phyloP scores from a whole-genome alignment of 108 stramenopile genomes.

The Fragilaria radians region DNA sequence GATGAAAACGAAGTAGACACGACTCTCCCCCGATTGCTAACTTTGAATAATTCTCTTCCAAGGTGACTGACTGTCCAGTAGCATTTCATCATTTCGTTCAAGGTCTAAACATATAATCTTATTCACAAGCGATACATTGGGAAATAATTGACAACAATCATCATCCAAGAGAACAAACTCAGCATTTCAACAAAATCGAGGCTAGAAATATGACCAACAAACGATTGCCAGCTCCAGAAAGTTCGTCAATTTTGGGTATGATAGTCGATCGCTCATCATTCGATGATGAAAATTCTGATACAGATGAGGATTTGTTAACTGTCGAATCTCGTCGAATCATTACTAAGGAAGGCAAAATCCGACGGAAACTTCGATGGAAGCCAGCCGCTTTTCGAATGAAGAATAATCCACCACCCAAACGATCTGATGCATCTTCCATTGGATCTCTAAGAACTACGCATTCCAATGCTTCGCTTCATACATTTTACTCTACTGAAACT shows the following conservation, averaged over 20 bases:
- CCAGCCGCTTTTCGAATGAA: constrained; percentile 17
- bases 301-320: neutral
- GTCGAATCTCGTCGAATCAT: neutral
- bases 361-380: constrained; percentile 40
- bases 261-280: constrained; percentile 34
- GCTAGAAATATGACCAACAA: constrained; percentile 3
- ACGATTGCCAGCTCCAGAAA: neutral
- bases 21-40: too few relatives aligned
- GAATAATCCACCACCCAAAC: constrained; percentile 15
- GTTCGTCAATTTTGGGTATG: constrained; percentile 10
- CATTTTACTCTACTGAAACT: constrained; percentile 33
- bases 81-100: too few relatives aligned
- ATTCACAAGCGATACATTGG: too few relatives aligned
- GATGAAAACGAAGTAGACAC: too few relatives aligned
- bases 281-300: constrained; percentile 21
- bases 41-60: too few relatives aligned
- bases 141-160: too few relatives aligned
- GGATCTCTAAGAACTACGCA: constrained; percentile 18
- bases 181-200: too few relatives aligned
- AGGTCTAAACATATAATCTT: too few relatives aligned
- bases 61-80: too few relatives aligned
- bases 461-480: constrained; percentile 17
- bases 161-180: too few relatives aligned
- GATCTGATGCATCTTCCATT: constrained; percentile 10
- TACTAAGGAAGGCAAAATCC: constrained; percentile 35